Evolutionary conservation across 768 basidiomycete species (phyloP).

Genomic region (Leccinellum rugosiceps): DNA sequence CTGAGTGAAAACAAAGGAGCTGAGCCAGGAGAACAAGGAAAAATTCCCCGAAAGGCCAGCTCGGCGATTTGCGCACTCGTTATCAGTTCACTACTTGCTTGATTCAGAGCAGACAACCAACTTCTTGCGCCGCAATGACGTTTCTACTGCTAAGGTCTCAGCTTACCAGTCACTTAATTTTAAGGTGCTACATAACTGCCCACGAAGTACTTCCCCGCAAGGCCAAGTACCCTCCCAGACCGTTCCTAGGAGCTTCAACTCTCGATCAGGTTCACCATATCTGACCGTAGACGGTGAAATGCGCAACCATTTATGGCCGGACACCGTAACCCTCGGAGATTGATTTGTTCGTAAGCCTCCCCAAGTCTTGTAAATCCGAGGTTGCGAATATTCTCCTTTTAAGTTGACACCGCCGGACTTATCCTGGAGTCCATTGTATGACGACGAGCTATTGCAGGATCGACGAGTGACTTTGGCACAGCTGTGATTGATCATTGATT

Average conservation of each 20-base stretch:
- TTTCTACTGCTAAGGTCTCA: too few species aligned
- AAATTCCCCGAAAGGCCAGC: background rate
- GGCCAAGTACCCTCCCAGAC: background rate
- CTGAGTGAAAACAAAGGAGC: background rate
- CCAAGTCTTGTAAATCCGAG: too few species aligned
- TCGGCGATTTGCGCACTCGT: background rate
- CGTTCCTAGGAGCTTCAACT: background rate
- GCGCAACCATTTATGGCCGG: background rate
- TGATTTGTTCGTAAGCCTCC: background rate
- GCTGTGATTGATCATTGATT: too few species aligned
- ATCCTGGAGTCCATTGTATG: background rate
- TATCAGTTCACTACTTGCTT: background rate
- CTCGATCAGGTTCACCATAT: background rate
- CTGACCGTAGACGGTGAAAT: background rate
- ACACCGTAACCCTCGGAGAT: background rate
- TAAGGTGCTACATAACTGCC: too few species aligned
- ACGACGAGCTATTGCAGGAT: background rate
- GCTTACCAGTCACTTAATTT: too few species aligned
- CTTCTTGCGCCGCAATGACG: too few species aligned
- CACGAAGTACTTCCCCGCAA: background rate
- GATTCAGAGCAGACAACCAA: background rate
- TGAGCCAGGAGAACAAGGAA: background rate
- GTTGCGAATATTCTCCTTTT: too few species aligned
- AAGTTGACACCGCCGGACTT: background rate
- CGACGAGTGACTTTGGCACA: too few species aligned